Evolutionary conservation across 441 rosid species (phyloP).

Genomic region (Francoa sonchifolia): DNA sequence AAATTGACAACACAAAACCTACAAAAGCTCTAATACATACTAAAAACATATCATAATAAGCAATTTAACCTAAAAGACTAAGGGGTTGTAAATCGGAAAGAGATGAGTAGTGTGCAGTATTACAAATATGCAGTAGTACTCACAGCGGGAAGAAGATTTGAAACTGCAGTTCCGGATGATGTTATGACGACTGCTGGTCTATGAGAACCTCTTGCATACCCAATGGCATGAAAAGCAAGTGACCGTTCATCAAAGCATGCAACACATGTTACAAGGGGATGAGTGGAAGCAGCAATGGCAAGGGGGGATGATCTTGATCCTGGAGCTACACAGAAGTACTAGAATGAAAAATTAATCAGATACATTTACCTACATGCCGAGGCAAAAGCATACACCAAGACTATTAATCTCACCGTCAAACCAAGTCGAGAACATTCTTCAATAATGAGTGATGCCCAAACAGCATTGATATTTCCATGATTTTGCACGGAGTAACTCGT

Average conservation of each 20-base stretch:
- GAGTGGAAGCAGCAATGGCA: conserved; percentile 84
- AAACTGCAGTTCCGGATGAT: conserved; percentile 95
- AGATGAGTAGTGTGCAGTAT: no score
- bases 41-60: no score
- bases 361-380: conserved; percentile 11
- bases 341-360: conserved; percentile 31
- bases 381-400: no score
- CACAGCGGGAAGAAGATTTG: conserved; percentile 98
- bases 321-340: conserved; percentile 96
- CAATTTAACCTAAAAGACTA: not conserved
- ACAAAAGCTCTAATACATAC: no score
- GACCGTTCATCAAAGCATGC: conserved; percentile 93
- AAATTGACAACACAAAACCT: no score
- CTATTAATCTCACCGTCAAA: conserved; percentile 54
- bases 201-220: conserved; percentile 78
- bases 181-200: conserved; percentile 83
- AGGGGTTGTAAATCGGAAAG: not conserved
- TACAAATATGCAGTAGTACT: conserved; percentile 24
- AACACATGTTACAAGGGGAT: conserved; percentile 62
- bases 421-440: conserved; percentile 96
- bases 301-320: conserved; percentile 97
- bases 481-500: conserved; percentile 30
- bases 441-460: conserved; percentile 81
- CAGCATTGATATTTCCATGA: conserved; percentile 56
- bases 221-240: conserved; percentile 90